phyloP scores from a whole-genome alignment of 108 stramenopile species.

The Cyclostephanos invisitatus region DNA sequence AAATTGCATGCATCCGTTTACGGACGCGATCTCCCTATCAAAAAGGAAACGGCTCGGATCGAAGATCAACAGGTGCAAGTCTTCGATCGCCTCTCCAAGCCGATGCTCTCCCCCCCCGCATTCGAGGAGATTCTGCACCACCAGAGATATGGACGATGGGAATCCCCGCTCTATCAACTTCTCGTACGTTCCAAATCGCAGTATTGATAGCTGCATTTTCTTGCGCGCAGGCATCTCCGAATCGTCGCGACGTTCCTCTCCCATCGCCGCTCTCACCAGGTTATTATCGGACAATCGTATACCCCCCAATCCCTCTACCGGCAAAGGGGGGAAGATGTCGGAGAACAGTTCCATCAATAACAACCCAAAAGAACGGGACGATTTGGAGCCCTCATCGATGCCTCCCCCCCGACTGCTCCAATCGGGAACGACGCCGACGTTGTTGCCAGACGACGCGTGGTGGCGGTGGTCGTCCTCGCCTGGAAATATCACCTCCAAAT shows the following conservation, averaged over 20 bases:
- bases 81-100: constrained; percentile 18
- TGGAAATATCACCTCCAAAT: constrained; percentile 17
- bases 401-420: not conserved
- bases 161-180: constrained; percentile 12
- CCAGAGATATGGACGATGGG: constrained; percentile 15
- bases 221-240: constrained; percentile 1
- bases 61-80: constrained; percentile 33
- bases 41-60: constrained; percentile 40
- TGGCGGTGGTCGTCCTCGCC: constrained; percentile 7
- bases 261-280: not conserved
- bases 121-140: constrained; percentile 37
- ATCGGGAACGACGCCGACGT: too few relatives aligned
- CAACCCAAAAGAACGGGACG: constrained; percentile 26
- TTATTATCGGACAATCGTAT: not conserved
- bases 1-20: constrained; percentile 4
- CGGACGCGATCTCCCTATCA: not conserved
- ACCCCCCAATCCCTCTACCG: not conserved
- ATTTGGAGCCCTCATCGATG: not conserved
- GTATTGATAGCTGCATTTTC: not conserved
- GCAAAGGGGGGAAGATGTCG: constrained; percentile 2
- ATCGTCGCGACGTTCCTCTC: not conserved
- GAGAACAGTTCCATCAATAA: constrained; percentile 30
- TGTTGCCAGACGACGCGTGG: not conserved
- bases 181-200: not conserved
- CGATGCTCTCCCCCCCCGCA: constrained; percentile 11